These are phyloP conservation scores for Xylariaceae sp. DNA, from an alignment of 2,329 filamentous ascomycete genomes.

Conservation along the genomic window DNA sequence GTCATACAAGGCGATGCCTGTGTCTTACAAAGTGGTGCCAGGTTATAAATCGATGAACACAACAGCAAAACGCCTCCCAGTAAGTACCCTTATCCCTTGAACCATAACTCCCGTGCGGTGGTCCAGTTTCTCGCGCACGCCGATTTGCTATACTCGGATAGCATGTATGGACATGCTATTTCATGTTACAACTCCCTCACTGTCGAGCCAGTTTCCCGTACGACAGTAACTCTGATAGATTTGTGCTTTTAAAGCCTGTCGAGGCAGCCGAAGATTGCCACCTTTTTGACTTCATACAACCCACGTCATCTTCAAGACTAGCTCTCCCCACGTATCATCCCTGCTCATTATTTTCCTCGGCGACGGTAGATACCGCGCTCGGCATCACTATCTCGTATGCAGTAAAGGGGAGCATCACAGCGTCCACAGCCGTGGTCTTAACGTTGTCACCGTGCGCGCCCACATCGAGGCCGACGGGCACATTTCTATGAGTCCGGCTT, in stretches of 20 bases:
- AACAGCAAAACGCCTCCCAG: background rate
- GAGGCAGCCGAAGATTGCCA: background rate
- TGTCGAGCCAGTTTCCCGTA: background rate
- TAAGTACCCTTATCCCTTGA: background rate
- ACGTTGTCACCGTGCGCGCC: slow-evolving; percentile 2
- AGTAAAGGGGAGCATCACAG: slow-evolving; percentile 10
- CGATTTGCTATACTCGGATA: too few species aligned
- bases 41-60: background rate
- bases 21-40: too few species aligned
- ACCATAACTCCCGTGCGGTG: background rate
- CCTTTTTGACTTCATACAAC: background rate
- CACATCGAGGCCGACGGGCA: slow-evolving; percentile 19
- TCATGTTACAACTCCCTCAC: background rate
- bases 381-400: slow-evolving; percentile 3
- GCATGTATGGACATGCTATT: background rate
- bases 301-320: background rate
- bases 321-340: background rate
- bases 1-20: slow-evolving; percentile 4
- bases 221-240: background rate
- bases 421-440: slow-evolving; percentile 8
- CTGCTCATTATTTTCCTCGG: background rate
- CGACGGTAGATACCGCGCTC: background rate
- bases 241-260: background rate
- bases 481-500: slow-evolving; percentile 38
- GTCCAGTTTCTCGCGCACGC: too few species aligned